phyloP scores from a whole-genome alignment of 2,329 filamentous ascomycete genomes.

The Hymenoscyphus infarciens region DNA sequence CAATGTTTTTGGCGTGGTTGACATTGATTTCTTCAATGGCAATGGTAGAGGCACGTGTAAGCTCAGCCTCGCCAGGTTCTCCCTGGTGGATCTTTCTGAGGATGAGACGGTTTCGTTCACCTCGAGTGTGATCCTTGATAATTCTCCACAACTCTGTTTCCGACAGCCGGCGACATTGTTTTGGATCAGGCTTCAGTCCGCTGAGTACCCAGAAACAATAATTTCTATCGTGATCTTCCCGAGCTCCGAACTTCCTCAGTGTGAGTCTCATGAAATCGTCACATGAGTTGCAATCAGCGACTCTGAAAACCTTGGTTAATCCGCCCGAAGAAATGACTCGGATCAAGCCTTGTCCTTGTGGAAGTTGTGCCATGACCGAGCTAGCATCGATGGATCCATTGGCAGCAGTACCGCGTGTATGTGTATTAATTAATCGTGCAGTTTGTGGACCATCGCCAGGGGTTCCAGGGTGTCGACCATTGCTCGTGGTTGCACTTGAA shows the following conservation, averaged over 20 bases:
- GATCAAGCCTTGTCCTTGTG: constrained; percentile 83
- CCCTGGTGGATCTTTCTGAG: constrained; percentile 88
- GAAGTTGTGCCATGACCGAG: constrained; percentile 82
- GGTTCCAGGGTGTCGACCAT: constrained; percentile 54
- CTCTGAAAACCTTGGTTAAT: constrained; percentile 89
- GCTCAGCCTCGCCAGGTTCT: constrained; percentile 81
- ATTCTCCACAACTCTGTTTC: constrained; percentile 89
- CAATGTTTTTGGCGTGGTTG: constrained; percentile 58
- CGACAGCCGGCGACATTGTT: constrained; percentile 74
- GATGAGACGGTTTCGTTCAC: constrained; percentile 87
- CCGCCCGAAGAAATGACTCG: constrained; percentile 90
- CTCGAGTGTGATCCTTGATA: constrained; percentile 78
- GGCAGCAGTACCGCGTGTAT: constrained; percentile 59
- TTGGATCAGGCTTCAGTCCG: constrained; percentile 77
- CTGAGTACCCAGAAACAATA: constrained; percentile 96
- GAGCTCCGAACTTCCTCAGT: constrained; percentile 79
- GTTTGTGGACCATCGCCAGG: constrained; percentile 59
- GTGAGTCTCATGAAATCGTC: constrained; percentile 92
- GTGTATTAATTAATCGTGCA: constrained; percentile 59
- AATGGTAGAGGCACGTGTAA: constrained; percentile 83
- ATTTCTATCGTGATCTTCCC: constrained; percentile 87
- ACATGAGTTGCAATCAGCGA: constrained; percentile 83
- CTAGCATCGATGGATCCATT: constrained; percentile 76
- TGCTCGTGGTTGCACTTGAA: constrained; percentile 48
- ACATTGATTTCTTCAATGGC: constrained; percentile 82